Evolutionary conservation across 768 basidiomycete genomes (phyloP), one percentile per base, ranked within the genome.

Genomic region (Atractiella rhizophila): DNA sequence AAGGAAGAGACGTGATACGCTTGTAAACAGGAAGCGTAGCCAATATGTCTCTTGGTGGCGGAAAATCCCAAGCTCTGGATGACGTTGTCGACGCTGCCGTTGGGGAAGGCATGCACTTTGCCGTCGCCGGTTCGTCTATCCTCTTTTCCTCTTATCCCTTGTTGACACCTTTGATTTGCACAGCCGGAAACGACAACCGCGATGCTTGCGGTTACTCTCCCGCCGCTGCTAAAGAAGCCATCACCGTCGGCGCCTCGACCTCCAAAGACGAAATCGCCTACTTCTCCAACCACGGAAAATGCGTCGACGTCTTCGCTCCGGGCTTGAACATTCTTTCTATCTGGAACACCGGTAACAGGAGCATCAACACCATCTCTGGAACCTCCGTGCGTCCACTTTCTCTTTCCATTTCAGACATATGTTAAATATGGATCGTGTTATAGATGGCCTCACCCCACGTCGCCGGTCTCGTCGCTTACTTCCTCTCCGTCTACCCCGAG

Each of bases 11-110:
- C 10, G 16, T 18, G 11, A 35, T 35, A 35, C 34, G 11, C 34
- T 10, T 18, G 34, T 21, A 16, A 9, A 39, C 24, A 20, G 12
- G 15, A 15, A 49, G 49, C 15, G 83, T 86, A 39, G 80, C 76
- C 37, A 88, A 88, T 67, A 91, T 98, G 91, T 78, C 75, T 57
- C 74, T 98, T 39, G 91, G 91, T 48, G 91, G 91, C 53, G 81
- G 82, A 44, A 88, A 86, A 64, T 81, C 79, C 5, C 67, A 63
- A 18, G 69, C 79, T 26, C 68, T 96, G 38, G 83, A 98, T 48
- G 66, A 67, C 19, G 71, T 75, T 38, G 82, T 98, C 46, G 73
- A 96, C 63, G 64, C 62, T 37, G 83, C 91, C 34, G 81, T 88
- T 40, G 67, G 70, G 8, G 47, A 58, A 27, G 91, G 91, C 28